Percentiles rank a stretch among this genome's conserved stretches.
These are phyloP conservation scores for Yamadazyma epiphylla DNA, from an alignment of 1,139 yeast genomes.

Conservation along the genomic window DNA sequence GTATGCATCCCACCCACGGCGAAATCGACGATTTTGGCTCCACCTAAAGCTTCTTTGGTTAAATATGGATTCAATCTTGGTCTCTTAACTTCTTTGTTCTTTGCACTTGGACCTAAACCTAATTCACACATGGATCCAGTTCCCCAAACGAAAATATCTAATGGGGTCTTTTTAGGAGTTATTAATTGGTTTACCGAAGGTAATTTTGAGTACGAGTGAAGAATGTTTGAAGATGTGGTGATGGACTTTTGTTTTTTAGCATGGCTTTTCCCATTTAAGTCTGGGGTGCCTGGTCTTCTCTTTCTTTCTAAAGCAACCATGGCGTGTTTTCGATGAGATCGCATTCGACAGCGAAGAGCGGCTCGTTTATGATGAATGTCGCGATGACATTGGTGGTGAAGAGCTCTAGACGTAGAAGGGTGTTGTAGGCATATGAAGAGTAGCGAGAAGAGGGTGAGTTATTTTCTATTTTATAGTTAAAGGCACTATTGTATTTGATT, in stretches of 20 bases:
- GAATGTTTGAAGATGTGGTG: constrained; percentile 39
- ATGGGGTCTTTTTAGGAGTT: constrained; percentile 35
- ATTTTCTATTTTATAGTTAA: too few species aligned
- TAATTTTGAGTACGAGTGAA: constrained; percentile 47
- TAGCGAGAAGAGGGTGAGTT: too few species aligned
- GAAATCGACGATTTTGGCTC: constrained; percentile 59
- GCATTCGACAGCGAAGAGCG: too few species aligned
- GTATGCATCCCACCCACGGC: constrained; percentile 97
- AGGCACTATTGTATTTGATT: too few species aligned
- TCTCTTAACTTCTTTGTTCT: constrained; percentile 87
- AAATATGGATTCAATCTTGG: constrained; percentile 86
- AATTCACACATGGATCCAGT: constrained; percentile 96
- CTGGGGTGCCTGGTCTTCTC: constrained; percentile 20
- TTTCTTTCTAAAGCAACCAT: constrained; percentile 49
- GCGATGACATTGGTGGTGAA: background rate
- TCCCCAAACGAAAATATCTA: constrained; percentile 91
- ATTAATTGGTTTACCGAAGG: constrained; percentile 45
- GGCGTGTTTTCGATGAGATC: too few species aligned
- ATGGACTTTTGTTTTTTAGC: constrained; percentile 27
- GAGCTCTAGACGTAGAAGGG: too few species aligned
- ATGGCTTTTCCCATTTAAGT: constrained; percentile 12
- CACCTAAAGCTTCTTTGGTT: constrained; percentile 34
- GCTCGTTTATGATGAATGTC: background rate
- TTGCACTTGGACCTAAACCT: constrained; percentile 88
- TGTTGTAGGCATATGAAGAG: too few species aligned